phyloP scores from a whole-genome alignment of 2,329 filamentous ascomycete species.

The Hypoxylon sp. region DNA sequence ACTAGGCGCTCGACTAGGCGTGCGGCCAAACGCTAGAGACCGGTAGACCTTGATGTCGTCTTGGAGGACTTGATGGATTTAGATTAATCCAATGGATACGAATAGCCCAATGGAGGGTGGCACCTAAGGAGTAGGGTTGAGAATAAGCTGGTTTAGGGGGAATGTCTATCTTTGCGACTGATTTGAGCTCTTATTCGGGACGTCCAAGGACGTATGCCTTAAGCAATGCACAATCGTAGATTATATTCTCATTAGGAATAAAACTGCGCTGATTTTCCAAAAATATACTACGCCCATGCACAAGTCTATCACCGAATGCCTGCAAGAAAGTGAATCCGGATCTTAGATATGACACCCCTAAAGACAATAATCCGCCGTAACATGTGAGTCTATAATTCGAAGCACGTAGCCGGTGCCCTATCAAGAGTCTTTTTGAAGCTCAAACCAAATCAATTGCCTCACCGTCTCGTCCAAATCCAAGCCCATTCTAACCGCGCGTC shows the following conservation, averaged over 20 bases:
- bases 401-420: background rate
- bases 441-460: conserved; percentile 45
- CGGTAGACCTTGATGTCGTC: too few species aligned
- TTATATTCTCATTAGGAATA: background rate
- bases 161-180: background rate
- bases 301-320: background rate
- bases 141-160: background rate
- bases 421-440: conserved; percentile 5
- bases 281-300: background rate
- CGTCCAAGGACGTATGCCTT: background rate
- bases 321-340: background rate
- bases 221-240: background rate
- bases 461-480: conserved; percentile 34
- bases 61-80: too few species aligned
- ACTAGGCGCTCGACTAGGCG: too few species aligned
- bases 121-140: too few species aligned
- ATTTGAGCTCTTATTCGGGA: background rate
- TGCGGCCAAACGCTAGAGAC: too few species aligned
- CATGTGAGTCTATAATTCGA: background rate
- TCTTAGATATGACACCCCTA: background rate
- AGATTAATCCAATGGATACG: too few species aligned
- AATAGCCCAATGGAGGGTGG: too few species aligned
- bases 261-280: background rate
- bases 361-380: background rate
- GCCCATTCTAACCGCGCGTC: conserved; percentile 35